Percentiles rank a stretch among this genome's conserved stretches.
Evolutionary conservation across 1,284 basidiomycete genomes (phyloP).

Genomic region (Ganoderma resinaceum): DNA sequence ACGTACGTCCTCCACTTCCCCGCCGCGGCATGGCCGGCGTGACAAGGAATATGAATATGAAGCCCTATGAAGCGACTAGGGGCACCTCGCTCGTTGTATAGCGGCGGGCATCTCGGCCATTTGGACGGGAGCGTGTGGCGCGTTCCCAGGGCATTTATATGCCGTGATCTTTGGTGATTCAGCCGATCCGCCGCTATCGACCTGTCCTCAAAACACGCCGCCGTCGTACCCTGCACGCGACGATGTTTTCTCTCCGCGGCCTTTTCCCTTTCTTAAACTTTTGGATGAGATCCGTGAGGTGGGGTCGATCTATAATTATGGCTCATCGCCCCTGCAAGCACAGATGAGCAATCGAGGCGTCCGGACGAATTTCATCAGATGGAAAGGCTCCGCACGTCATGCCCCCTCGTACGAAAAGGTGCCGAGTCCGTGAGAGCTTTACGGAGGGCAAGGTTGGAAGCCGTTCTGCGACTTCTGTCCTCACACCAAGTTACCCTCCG

Average conservation of each 20-base stretch:
- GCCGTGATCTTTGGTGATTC: background rate
- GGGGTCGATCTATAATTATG: background rate
- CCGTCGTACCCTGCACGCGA: background rate
- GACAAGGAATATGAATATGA: background rate
- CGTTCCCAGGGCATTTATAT: background rate
- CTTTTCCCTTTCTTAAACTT: background rate
- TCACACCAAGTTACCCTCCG: background rate
- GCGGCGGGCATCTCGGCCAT: background rate
- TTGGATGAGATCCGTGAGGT: background rate
- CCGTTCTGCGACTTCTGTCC: background rate
- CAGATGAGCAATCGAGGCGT: background rate
- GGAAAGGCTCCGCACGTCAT: background rate
- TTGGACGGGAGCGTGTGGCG: background rate
- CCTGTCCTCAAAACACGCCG: background rate
- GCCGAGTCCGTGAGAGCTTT: background rate
- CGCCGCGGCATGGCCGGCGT: background rate
- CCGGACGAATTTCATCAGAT: background rate
- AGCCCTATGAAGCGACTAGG: background rate
- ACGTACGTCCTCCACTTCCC: background rate
- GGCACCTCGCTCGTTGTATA: background rate
- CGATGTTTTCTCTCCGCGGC: background rate
- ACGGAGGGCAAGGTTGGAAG: background rate
- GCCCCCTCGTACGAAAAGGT: background rate
- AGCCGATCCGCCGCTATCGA: background rate
- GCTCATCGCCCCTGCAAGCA: background rate